Evolutionary conservation across 1,284 basidiomycete species (phyloP).

Genomic region (Wolfiporia cocos): DNA sequence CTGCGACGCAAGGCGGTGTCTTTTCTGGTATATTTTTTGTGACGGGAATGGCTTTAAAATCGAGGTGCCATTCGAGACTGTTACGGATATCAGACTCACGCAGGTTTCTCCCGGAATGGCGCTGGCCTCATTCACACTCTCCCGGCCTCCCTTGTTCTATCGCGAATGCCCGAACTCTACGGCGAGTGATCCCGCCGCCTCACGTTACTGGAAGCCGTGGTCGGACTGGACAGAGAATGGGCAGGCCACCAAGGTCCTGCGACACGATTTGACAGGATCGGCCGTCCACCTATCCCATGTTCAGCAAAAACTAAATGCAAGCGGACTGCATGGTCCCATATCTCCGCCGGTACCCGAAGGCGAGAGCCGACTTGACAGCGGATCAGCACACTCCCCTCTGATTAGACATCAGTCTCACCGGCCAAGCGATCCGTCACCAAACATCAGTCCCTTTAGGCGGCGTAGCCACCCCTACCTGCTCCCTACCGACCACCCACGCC

Average conservation of each 20-base stretch:
- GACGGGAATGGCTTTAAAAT: slow-evolving; percentile 74
- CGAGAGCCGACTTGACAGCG: no score
- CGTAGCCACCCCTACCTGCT: no score
- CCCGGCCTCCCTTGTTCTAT: slow-evolving; percentile 61
- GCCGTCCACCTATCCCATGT: slow-evolving; percentile 55
- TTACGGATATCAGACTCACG: slow-evolving; percentile 52
- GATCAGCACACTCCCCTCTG: no score
- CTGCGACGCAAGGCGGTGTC: slow-evolving; percentile 53
- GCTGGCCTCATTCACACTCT: slow-evolving; percentile 56
- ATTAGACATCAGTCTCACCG: no score
- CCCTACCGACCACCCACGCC: no score
- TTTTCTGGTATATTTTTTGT: slow-evolving; percentile 75
- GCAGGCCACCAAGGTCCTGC: slow-evolving; percentile 60
- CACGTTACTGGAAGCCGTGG: slow-evolving; percentile 57
- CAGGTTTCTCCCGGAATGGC: slow-evolving; percentile 50
- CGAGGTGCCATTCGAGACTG: slow-evolving; percentile 66
- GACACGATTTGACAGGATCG: slow-evolving; percentile 62
- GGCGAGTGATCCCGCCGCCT: slow-evolving; percentile 24
- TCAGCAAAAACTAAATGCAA: slow-evolving; percentile 42
- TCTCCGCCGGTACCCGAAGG: no score
- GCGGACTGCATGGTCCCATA: slow-evolving; percentile 29
- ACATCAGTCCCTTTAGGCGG: no score
- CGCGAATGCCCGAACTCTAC: slow-evolving; percentile 40
- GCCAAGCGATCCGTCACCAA: no score
- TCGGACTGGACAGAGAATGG: slow-evolving; percentile 73